Base-by-base conservation (phyloP, 176 grass and related monocot species). In the Bromus sterilis region DNA sequence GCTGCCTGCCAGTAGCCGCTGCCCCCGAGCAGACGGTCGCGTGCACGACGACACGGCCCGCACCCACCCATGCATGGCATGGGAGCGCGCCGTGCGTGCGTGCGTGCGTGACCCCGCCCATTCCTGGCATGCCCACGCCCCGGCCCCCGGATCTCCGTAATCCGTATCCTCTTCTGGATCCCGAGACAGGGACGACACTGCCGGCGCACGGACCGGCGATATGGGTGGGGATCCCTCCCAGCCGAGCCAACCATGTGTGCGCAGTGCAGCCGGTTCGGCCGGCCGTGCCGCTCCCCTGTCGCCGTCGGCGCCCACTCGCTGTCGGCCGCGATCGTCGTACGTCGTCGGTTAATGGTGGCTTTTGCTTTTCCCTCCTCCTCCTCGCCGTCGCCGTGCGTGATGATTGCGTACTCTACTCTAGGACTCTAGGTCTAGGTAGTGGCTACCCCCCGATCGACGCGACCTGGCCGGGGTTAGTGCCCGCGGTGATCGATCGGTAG, bases 221-320 rank as follows among this genome's bases (percentile, higher is more conserved):
- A 21, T 53, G 48, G 48, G 48, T 53, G 48, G n/a, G n/a, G n/a
- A n/a, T n/a, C n/a, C n/a, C n/a, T n/a, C n/a, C n/a, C n/a, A 32
- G 57, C 62, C 73, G 25, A 44, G 32, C 59, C 62, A 66, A 8
- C 20, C 33, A 66, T 20, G 64, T 67, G 64, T 41, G 66, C 59
- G 21, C 14, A n/a, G n/a, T n/a, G 55, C 73, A 63, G 60, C 53
- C 25, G 29, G 40, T 65, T 5, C 34, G 46, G 34, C 6, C 34
- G 46, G 46, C 7, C 49, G 34, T 56, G 44, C 68, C 24, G 56
- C 18, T 28, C 68, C 65, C 69, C 20, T 58, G 84, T 86, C 85
- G 60, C 70, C 85, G 78, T 86, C 78, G 78, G 28, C 36, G 78
- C 70, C 69, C 70, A 66, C 78, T 80, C 43, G 46, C 44, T 74